phyloP scores from a whole-genome alignment of 1,139 yeast genomes.

The Lodderomyces parapsilosis region DNA sequence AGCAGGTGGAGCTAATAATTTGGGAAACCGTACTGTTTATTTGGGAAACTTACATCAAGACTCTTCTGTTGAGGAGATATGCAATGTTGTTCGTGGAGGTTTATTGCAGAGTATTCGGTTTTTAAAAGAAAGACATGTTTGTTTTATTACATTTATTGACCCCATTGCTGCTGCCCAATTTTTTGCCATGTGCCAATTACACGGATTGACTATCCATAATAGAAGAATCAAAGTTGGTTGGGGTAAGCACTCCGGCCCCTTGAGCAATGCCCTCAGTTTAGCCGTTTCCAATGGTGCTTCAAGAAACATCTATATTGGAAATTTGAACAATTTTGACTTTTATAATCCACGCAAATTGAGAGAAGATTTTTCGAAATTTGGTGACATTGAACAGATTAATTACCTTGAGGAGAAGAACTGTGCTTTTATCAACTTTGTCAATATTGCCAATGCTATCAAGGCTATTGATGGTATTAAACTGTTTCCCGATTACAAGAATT shows the following conservation, averaged over 20 bases:
- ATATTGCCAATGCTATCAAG: slow-evolving; percentile 79
- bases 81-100: slow-evolving; percentile 94
- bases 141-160: slow-evolving; percentile 89
- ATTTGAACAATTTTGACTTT: slow-evolving; percentile 43
- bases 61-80: slow-evolving; percentile 85
- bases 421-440: slow-evolving; percentile 78
- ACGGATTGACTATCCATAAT: slow-evolving; percentile 78
- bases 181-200: slow-evolving; percentile 81
- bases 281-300: slow-evolving; percentile 96
- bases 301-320: slow-evolving; percentile 88
- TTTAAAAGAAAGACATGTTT: slow-evolving; percentile 78
- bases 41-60: slow-evolving; percentile 85
- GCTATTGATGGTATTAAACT: slow-evolving; percentile 65
- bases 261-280: slow-evolving; percentile 72
- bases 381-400: slow-evolving; percentile 80
- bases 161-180: slow-evolving; percentile 94
- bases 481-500: slow-evolving; percentile 52
- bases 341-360: slow-evolving; percentile 58
- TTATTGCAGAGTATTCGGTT: slow-evolving; percentile 71
- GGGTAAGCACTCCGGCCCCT: slow-evolving; percentile 94
- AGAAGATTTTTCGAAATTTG: slow-evolving; percentile 68
- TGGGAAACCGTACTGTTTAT: slow-evolving; percentile 90
- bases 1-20: slow-evolving; percentile 74
- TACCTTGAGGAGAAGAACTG: slow-evolving; percentile 76
- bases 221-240: slow-evolving; percentile 87